Conservation (phyloP, 441 rosid species). For the Croton setiger region DNA sequence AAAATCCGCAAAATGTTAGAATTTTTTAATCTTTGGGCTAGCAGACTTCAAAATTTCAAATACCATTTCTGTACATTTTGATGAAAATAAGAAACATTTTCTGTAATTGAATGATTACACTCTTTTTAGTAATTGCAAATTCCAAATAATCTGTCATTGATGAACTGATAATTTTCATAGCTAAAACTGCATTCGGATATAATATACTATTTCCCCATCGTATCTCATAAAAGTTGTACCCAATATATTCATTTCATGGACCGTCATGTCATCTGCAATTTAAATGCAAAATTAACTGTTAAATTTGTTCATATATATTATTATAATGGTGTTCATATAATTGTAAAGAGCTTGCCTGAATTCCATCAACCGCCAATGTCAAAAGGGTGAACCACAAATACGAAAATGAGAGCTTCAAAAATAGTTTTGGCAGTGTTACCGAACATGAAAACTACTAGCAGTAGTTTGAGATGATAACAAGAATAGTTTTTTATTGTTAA, state of each 20-base stretch:
- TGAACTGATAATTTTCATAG: slow-evolving; percentile 46
- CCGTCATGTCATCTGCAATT: slow-evolving; percentile 47
- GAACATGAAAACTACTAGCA: slow-evolving; percentile 44
- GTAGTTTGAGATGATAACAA: slow-evolving; percentile 41
- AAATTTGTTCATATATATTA: too few relatives aligned
- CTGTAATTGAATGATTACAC: too few relatives aligned
- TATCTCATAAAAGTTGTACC: slow-evolving; percentile 37
- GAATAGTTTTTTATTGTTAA: slow-evolving; percentile 36
- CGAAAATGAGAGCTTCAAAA: slow-evolving; percentile 61
- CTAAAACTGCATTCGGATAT: slow-evolving; percentile 44
- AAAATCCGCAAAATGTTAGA: too few relatives aligned
- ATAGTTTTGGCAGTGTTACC: slow-evolving; percentile 47
- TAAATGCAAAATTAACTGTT: neutral
- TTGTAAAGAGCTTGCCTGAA: slow-evolving; percentile 33
- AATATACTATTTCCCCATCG: slow-evolving; percentile 39
- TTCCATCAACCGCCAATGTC: slow-evolving; percentile 56
- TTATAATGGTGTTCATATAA: neutral
- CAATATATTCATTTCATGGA: slow-evolving; percentile 51
- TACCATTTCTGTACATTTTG: too few relatives aligned
- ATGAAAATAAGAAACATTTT: too few relatives aligned
- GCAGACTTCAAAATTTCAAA: too few relatives aligned
- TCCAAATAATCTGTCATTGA: slow-evolving; percentile 47
- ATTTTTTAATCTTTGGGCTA: too few relatives aligned
- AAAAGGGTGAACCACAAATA: slow-evolving; percentile 53
- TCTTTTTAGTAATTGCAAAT: slow-evolving; percentile 36